These are phyloP conservation scores for Quercus tomentella DNA, from an alignment of 331 rosid species.

Conservation along the genomic window DNA sequence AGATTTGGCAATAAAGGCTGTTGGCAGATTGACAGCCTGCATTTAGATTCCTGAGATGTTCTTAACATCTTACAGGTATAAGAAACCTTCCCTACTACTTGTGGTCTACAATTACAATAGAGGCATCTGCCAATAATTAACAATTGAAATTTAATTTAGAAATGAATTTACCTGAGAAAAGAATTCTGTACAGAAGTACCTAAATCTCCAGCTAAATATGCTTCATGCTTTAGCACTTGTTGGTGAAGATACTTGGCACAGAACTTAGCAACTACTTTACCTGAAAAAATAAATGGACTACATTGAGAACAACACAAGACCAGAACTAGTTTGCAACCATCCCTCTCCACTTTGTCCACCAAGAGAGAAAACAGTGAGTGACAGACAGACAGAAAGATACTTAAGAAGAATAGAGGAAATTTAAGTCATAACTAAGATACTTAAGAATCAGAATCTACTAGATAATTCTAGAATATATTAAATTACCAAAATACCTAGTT, in stretches of 20 bases:
- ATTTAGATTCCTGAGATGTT: not conserved
- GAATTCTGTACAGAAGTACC: constrained; percentile 58
- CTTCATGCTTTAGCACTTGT: constrained; percentile 72
- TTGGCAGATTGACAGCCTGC: not conserved
- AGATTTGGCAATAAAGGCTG: not conserved
- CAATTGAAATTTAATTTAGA: constrained; percentile 14
- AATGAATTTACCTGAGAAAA: constrained; percentile 70
- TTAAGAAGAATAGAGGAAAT: too few species aligned
- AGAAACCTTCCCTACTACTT: constrained; percentile 11
- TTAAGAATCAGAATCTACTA: too few species aligned
- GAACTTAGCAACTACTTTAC: constrained; percentile 93
- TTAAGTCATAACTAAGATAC: too few species aligned
- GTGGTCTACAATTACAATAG: constrained; percentile 9
- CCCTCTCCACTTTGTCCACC: too few species aligned
- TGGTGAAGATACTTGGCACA: constrained; percentile 91
- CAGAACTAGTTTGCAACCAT: too few species aligned
- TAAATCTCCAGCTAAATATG: constrained; percentile 75
- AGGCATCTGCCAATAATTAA: constrained; percentile 17
- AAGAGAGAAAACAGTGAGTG: too few species aligned
- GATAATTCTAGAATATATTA: too few species aligned
- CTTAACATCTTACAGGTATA: constrained; percentile 14
- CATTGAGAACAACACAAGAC: constrained; percentile 8
- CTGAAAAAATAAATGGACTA: constrained; percentile 43
- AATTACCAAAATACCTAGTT: too few species aligned
- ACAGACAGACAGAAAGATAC: too few species aligned